Evolutionary conservation across 2,329 filamentous ascomycete species (phyloP).

Genomic region (Pseudogymnoascus sp.): DNA sequence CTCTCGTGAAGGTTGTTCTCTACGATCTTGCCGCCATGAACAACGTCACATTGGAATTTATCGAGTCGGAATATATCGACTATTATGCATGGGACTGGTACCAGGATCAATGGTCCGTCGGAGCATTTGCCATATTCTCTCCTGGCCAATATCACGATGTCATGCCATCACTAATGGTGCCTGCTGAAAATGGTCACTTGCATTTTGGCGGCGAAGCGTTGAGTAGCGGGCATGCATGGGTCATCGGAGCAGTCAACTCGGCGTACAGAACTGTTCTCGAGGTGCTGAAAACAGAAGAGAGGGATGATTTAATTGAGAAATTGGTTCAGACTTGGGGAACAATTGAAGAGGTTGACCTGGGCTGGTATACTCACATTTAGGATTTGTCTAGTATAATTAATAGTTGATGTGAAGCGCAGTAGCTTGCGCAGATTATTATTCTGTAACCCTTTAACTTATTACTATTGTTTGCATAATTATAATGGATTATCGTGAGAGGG

Average conservation of each 20-base stretch:
- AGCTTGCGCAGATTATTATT: neutral
- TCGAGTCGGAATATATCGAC: constrained; percentile 12
- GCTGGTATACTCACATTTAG: neutral
- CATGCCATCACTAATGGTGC: constrained; percentile 27
- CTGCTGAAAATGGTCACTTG: constrained; percentile 25
- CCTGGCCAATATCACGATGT: constrained; percentile 34
- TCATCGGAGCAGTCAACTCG: constrained; percentile 33
- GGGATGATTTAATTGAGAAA: neutral
- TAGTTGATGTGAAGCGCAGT: neutral
- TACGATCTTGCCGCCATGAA: constrained; percentile 24
- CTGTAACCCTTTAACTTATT: neutral
- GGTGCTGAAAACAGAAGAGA: constrained; percentile 8
- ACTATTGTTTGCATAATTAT: neutral
- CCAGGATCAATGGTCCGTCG: constrained; percentile 28
- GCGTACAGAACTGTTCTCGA: constrained; percentile 22
- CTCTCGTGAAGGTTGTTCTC: constrained; percentile 22
- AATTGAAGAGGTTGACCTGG: neutral
- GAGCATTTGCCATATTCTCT: constrained; percentile 36
- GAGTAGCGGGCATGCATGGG: constrained; percentile 34
- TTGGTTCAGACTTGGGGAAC: neutral
- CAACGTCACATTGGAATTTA: constrained; percentile 3
- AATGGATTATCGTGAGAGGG: neutral
- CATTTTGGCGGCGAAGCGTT: constrained; percentile 33
- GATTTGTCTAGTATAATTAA: neutral
- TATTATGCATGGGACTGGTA: constrained; percentile 35